Base-by-base conservation (phyloP, 805 yeast species). In the Blastobotrys terrestris region DNA sequence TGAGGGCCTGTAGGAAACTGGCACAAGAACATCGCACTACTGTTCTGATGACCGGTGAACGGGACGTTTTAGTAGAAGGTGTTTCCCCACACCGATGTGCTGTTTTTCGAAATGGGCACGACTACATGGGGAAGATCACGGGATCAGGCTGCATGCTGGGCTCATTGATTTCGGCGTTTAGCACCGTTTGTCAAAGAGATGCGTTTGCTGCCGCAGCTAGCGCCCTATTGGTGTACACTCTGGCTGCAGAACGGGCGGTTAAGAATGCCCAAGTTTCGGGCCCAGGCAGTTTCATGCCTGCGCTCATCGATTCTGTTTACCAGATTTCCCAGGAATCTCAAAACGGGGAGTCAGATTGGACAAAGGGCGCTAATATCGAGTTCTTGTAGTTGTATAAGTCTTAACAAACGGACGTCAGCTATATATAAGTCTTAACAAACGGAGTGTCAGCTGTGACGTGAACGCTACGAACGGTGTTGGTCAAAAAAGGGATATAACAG, bases 71-170 rank as follows among this genome's bases (percentile, higher is more conserved):
- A 7, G 77, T 72, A 2, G 78, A 77, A 58, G 83, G 84, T 18
- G 48, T 58, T 6, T 49, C 52, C 6, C 48, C 53, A 15, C 44
- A 31, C 11, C 44, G 51, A 21, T 65, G 67, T 2, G 63, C 61
- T 2, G 58, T 63, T 2, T 63, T 82, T 3, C 53, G 60, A 6
- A 92, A 91, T 3, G 89, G 94, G 1, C 76, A 79, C 58, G 67
- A 68, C 18, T 58, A 81, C 15, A 82, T 88, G 85, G 83, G 84
- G 0, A 64, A 70, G 8, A 77, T 88, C 3, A 88, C 96, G 0
- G 96, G 95, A 3, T 0, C 90, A 1, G 96, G 96, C 0, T 89
- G 96, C 57, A 79, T 92, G 0, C 68, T 89, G 40, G 95, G 95
- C 1, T 81, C 90, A 45, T 76, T 80, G 0, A 79, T 88, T 50